Percentiles rank a stretch among this genome's conserved stretches.
Conservation (phyloP, 306 rosid genomes). For the Malus asiatica region DNA sequence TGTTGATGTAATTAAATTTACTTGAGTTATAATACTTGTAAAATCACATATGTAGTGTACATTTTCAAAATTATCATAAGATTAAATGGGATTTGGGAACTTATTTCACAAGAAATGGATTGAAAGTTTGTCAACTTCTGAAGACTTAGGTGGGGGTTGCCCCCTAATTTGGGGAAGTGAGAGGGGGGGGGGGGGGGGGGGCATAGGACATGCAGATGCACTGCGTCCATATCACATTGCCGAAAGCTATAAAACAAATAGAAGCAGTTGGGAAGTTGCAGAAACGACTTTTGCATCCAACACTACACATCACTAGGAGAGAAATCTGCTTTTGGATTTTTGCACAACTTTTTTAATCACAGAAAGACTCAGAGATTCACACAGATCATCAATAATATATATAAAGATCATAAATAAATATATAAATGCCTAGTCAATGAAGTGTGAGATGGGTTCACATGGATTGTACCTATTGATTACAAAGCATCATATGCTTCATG, state of each 20-base stretch:
- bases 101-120: neutral
- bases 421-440: slow-evolving; percentile 18
- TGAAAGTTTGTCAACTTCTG: neutral
- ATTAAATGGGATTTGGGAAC: neutral
- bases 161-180: neutral
- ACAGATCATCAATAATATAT: neutral
- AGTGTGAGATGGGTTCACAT: slow-evolving; percentile 32
- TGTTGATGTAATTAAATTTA: neutral
- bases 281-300: slow-evolving; percentile 27
- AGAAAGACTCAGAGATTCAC: neutral
- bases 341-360: neutral
- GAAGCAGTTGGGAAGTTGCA: slow-evolving; percentile 44
- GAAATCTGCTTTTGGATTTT: slow-evolving; percentile 14
- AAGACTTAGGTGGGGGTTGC: neutral
- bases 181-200: neutral
- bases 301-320: neutral
- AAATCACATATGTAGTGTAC: neutral
- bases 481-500: neutral
- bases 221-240: slow-evolving; percentile 23
- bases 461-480: slow-evolving; percentile 27
- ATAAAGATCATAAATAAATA: neutral
- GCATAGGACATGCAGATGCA: neutral
- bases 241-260: slow-evolving; percentile 22
- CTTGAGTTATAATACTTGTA: neutral
- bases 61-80: neutral